Evolutionary conservation across 1,284 basidiomycete species (phyloP).

Genomic region (Trichosporon asahii): DNA sequence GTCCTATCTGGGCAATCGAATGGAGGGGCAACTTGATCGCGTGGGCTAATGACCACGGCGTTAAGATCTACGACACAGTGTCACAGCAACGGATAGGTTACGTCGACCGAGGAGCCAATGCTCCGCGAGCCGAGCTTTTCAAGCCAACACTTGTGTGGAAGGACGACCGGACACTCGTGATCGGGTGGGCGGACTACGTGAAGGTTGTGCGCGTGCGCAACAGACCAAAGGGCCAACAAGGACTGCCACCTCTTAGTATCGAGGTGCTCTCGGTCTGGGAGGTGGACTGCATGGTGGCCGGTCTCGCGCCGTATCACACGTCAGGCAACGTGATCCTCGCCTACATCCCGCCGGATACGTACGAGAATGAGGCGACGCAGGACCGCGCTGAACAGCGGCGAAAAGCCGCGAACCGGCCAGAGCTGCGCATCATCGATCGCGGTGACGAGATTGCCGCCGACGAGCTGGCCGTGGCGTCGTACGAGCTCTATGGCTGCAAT

Average conservation of each 20-base stretch:
- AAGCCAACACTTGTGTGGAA: constrained; percentile 90
- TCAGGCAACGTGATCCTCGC: constrained; percentile 79
- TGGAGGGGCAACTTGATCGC: constrained; percentile 87
- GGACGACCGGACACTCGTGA: constrained; percentile 81
- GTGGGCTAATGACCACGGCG: constrained; percentile 94
- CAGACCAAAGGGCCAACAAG: constrained; percentile 58
- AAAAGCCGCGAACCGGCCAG: constrained; percentile 79
- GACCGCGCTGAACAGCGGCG: constrained; percentile 70
- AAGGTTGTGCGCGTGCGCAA: constrained; percentile 74
- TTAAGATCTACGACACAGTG: constrained; percentile 85
- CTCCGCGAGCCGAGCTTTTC: constrained; percentile 88
- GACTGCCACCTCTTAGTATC: constrained; percentile 53
- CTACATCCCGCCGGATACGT: constrained; percentile 57
- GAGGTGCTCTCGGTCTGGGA: constrained; percentile 91
- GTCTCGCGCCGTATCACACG: constrained; percentile 69
- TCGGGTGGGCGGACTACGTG: constrained; percentile 93
- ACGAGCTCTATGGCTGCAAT: constrained; percentile 82
- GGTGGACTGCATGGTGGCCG: constrained; percentile 92
- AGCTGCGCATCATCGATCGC: constrained; percentile 84
- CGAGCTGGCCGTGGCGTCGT: constrained; percentile 73
- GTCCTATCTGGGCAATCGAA: constrained; percentile 86
- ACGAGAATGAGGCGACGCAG: constrained; percentile 63
- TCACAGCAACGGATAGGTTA: constrained; percentile 79
- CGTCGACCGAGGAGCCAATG: constrained; percentile 75
- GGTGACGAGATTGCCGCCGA: constrained; percentile 90